phyloP scores from a whole-genome alignment of 192 early-diverging fungal genomes.

The Coemansia sp. region DNA sequence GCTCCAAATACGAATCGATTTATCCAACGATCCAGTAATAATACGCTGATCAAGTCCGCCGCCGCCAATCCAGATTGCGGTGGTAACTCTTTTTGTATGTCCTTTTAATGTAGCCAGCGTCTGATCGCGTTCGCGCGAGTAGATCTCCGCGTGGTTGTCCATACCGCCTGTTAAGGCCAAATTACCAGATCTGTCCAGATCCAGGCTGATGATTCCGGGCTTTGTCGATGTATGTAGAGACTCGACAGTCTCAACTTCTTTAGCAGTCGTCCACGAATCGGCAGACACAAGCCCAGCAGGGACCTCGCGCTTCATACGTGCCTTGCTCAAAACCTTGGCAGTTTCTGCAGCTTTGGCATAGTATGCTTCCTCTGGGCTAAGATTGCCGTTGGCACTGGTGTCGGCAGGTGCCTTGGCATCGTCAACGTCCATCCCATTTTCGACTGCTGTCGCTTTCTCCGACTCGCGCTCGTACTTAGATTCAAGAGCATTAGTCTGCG shows the following conservation, averaged over 20 bases:
- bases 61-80: conserved; percentile 58
- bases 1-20: conserved; percentile 75
- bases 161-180: conserved; percentile 76
- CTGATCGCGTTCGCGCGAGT: conserved; percentile 63
- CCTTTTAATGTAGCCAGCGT: conserved; percentile 71
- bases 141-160: conserved; percentile 76
- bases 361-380: conserved; percentile 23
- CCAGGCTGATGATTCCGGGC: conserved; percentile 65
- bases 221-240: conserved; percentile 73
- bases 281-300: conserved; percentile 66
- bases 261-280: conserved; percentile 67
- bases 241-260: conserved; percentile 51
- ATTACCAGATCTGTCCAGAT: conserved; percentile 58
- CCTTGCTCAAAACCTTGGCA: conserved; percentile 60
- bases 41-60: conserved; percentile 56
- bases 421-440: conserved; percentile 38
- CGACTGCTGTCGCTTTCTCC: not conserved
- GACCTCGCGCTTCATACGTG: conserved; percentile 81
- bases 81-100: conserved; percentile 79
- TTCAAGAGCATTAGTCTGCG: conserved; percentile 5
- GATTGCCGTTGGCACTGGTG: not conserved
- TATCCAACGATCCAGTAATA: conserved; percentile 76
- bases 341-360: conserved; percentile 39
- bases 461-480: not conserved
- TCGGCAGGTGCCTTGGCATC: conserved; percentile 5